Conservation (phyloP, 495 filamentous ascomycete species). For the Aspergillus bridgeri region DNA sequence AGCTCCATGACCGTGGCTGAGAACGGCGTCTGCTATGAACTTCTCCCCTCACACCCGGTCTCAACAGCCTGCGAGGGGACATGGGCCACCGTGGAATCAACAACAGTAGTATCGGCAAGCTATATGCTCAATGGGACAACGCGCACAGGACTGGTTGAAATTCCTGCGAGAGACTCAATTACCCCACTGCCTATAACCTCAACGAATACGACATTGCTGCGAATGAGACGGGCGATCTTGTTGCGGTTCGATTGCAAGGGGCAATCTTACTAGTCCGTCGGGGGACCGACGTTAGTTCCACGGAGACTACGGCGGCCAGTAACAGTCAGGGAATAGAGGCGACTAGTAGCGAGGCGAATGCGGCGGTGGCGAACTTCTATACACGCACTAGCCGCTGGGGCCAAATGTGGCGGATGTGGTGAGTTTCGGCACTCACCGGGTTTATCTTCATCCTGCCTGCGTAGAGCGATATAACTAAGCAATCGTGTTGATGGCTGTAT, state of each 20-base stretch:
- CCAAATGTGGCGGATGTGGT: not conserved
- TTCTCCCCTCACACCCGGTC: slow-evolving; percentile 1
- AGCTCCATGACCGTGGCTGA: slow-evolving; percentile 8
- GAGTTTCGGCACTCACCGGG: not conserved
- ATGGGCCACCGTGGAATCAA: no score
- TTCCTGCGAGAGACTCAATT: not conserved
- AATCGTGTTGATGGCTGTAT: no score
- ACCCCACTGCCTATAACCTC: not conserved
- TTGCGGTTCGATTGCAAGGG: not conserved
- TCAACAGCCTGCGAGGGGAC: slow-evolving; percentile 2
- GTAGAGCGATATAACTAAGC: slow-evolving; percentile 1
- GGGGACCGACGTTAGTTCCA: not conserved
- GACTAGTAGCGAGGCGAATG: not conserved
- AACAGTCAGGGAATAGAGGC: not conserved
- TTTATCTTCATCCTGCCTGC: slow-evolving; percentile 7
- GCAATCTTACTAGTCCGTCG: slow-evolving; percentile 3
- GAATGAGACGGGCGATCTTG: not conserved
- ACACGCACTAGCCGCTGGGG: not conserved
- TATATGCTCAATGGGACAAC: slow-evolving; percentile 1
- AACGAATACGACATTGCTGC: not conserved
- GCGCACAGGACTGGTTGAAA: not conserved
- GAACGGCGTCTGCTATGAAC: slow-evolving; percentile 5
- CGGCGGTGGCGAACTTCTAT: not conserved
- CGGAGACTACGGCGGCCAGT: not conserved
- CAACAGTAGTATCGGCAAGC: slow-evolving; percentile 1